Conservation (phyloP, 495 filamentous ascomycete species). For the Polyplosphaeria fusca region DNA sequence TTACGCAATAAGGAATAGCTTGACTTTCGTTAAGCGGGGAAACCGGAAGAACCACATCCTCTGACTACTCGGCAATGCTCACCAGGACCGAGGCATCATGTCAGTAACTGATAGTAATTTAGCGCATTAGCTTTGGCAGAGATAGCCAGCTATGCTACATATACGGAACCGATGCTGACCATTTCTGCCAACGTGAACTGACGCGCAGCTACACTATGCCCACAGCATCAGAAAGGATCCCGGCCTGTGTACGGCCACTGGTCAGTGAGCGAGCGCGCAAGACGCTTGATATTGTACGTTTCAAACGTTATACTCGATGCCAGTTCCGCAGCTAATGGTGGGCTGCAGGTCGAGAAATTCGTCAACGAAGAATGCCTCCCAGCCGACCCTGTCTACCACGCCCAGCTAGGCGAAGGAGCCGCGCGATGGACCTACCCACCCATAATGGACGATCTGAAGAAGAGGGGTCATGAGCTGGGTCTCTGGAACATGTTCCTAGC, state of each 20-base stretch:
- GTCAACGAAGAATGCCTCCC: constrained; percentile 82
- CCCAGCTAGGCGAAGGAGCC: constrained; percentile 69
- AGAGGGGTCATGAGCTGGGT: constrained; percentile 69
- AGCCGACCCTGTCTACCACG: constrained; percentile 67
- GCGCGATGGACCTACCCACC: constrained; percentile 71
- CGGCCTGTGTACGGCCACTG: constrained; percentile 28
- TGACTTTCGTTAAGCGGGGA: no score
- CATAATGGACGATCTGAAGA: constrained; percentile 79
- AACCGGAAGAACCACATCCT: constrained; percentile 1
- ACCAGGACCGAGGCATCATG: constrained; percentile 23
- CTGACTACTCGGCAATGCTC: constrained; percentile 17
- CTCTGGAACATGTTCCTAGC: constrained; percentile 95
- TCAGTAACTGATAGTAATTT: neutral
- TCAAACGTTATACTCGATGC: no score
- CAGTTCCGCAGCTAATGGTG: no score
- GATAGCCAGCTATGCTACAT: neutral
- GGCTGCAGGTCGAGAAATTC: constrained; percentile 71
- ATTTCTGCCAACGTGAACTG: neutral
- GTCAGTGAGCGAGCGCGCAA: constrained; percentile 75
- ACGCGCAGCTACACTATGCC: constrained; percentile 16
- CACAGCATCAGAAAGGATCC: constrained; percentile 32
- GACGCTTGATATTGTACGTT: constrained; percentile 58
- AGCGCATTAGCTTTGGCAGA: neutral
- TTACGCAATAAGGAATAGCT: no score
- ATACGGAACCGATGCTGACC: no score